phyloP scores from a whole-genome alignment of 1,139 yeast species.

The Meyerozyma smithsonii region DNA sequence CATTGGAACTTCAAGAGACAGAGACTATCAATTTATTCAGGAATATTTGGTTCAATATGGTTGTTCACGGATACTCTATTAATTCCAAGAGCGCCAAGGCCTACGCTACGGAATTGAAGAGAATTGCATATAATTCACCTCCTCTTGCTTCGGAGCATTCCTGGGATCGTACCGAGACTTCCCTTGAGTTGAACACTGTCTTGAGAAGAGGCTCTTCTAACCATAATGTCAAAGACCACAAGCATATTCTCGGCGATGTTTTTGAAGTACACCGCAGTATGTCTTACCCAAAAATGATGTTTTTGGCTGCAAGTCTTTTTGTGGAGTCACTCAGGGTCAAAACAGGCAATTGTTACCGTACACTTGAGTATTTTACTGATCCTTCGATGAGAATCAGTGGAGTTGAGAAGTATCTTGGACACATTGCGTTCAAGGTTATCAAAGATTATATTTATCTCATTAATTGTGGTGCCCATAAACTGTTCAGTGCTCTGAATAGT shows the following conservation, averaged over 20 bases:
- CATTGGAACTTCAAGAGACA: conserved; percentile 37
- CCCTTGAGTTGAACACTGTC: conserved; percentile 87
- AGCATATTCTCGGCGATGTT: conserved; percentile 48
- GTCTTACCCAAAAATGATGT: conserved; percentile 81
- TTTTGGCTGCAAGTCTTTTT: conserved; percentile 75
- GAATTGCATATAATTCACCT: conserved; percentile 85
- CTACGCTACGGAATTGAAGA: conserved; percentile 46
- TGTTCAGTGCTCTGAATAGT: conserved; percentile 54
- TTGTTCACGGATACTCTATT: conserved; percentile 79
- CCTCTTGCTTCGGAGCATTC: conserved; percentile 87
- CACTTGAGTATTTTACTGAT: conserved; percentile 76
- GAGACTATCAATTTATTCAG: conserved; percentile 59
- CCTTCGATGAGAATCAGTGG: conserved; percentile 74
- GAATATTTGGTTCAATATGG: conserved; percentile 92
- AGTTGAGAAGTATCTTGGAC: conserved; percentile 65
- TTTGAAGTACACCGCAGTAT: conserved; percentile 51
- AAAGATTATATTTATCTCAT: conserved; percentile 50
- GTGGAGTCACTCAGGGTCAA: conserved; percentile 76
- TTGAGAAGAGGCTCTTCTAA: conserved; percentile 86
- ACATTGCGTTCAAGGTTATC: conserved; percentile 58
- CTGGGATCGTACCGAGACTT: conserved; percentile 84
- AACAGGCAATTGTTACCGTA: conserved; percentile 75
- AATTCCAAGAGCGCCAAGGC: conserved; percentile 52
- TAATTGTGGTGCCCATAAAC: conserved; percentile 42
- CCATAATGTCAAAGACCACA: conserved; percentile 74